A percentile compares a stretch with the other conserved stretches of the same genome.
Evolutionary conservation across 2,329 filamentous ascomycete species (phyloP).

Genomic region (Parastagonospora nodorum): DNA sequence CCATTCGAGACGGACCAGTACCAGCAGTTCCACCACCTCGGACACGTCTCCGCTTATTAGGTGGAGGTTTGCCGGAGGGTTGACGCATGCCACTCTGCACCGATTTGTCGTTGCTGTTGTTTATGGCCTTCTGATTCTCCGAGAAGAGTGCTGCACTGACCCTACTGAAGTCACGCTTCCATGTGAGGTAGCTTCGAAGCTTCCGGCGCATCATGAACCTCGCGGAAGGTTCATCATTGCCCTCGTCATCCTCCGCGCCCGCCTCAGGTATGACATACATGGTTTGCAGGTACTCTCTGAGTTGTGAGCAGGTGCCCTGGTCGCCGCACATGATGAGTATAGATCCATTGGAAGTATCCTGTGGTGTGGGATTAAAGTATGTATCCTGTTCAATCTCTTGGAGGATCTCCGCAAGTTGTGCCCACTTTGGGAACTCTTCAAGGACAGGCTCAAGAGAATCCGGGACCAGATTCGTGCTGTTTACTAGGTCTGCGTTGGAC

Average conservation of each 20-base stretch:
- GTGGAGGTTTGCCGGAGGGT: conserved; percentile 66
- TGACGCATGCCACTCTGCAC: conserved; percentile 50
- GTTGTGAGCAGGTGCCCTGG: conserved; percentile 80
- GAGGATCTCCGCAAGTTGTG: conserved; percentile 82
- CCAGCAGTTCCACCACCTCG: conserved; percentile 74
- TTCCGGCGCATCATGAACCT: conserved; percentile 89
- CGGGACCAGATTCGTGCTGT: conserved; percentile 54
- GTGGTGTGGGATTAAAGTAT: conserved; percentile 77
- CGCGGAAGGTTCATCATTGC: conserved; percentile 68
- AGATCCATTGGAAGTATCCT: conserved; percentile 86
- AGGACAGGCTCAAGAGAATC: conserved; percentile 78
- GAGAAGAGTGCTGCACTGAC: conserved; percentile 79
- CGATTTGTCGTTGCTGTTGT: conserved; percentile 66
- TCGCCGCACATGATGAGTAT: conserved; percentile 96
- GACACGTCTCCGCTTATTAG: conserved; percentile 84
- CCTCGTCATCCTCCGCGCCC: conserved; percentile 54
- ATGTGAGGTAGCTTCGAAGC: conserved; percentile 82
- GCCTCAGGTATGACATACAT: conserved; percentile 74
- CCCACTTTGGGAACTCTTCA: conserved; percentile 96
- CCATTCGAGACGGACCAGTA: conserved; percentile 64
- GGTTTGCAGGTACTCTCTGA: conserved; percentile 87
- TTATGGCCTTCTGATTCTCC: conserved; percentile 78
- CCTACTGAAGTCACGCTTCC: conserved; percentile 88
- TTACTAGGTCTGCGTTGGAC: conserved; percentile 59
- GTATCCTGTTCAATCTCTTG: conserved; percentile 92